Base-by-base conservation (phyloP, 2,329 filamentous ascomycete species). In the Aureobasidium sp. region DNA sequence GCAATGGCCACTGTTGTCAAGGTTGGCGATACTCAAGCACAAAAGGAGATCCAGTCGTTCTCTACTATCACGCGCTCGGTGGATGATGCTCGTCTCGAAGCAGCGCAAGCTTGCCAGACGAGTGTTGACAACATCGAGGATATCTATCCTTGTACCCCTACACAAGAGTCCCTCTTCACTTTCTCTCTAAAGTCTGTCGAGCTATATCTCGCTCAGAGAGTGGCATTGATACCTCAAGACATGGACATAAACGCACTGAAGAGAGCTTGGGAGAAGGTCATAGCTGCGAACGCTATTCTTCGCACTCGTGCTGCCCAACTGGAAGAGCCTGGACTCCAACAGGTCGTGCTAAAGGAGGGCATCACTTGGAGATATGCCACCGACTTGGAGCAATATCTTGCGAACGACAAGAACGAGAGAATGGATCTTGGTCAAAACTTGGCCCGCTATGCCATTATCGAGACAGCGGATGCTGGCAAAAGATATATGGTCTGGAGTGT, bases 1-100 rank as follows among this genome's bases (percentile, higher is more conserved):
- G 75, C 70, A 0, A 82, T 83, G 80, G 78, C 80, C 6, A 65
- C 63, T 3, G 39, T 52, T 3, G 67, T 73, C 29, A 61, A 69
- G 41, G 44, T 72, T 65, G 69, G 70, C 65, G 61, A 74, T 14
- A 66, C 65, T 1, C 59, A 70, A 0, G 63, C 49, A 4, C 68
- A 72, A 0, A 67, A 59, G 6, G 68, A 73, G 34, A 65, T 74
- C 5, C 64, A 66, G 66, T 48, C 73, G 61, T 72, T 76, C 69
- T 68, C 76, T 61, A 55, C 75, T 22, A 47, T 65, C 14, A 20
- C 60, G 72, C n/a, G 67, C 60, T 0, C 41, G 25, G 45, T 59
- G 8, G 45, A 62, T 7, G 55, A 36, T 17, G 75, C 74, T 11
- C 71, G 69, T 47, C 20, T 57, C 0, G 76, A 80, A 57, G 75